Evolutionary conservation across 805 yeast species (phyloP).

Genomic region (Candida insectalens): DNA sequence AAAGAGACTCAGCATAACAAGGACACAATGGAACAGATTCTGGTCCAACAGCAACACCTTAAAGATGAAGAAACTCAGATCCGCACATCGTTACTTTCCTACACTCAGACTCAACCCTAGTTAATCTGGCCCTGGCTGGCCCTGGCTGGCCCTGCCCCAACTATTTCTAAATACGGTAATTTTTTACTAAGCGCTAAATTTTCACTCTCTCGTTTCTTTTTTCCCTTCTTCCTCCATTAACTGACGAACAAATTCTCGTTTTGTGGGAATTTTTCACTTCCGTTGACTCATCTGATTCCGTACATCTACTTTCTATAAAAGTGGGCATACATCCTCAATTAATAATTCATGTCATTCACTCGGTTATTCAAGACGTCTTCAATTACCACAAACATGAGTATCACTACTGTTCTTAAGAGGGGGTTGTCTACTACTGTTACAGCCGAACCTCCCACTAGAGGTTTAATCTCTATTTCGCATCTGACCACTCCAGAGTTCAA

Average conservation of each 20-base stretch:
- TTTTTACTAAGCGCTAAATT: background rate
- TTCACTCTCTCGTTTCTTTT: too few species aligned
- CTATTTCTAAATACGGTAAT: background rate
- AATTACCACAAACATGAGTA: conserved; percentile 5
- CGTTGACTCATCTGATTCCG: too few species aligned
- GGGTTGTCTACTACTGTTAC: conserved; percentile 17
- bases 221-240: too few species aligned
- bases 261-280: too few species aligned
- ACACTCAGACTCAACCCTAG: too few species aligned
- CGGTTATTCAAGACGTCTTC: background rate
- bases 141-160: too few species aligned
- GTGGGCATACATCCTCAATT: background rate
- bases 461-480: conserved; percentile 75
- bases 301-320: background rate
- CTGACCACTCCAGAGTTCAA: conserved; percentile 63
- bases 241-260: too few species aligned
- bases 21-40: background rate
- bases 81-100: too few species aligned
- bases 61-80: background rate
- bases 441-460: conserved; percentile 31
- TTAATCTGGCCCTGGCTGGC: too few species aligned
- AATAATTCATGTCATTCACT: background rate
- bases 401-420: conserved; percentile 19
- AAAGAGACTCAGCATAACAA: too few species aligned
- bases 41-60: background rate